Evolutionary conservation across 2,329 filamentous ascomycete species (phyloP).

Genomic region (Cryoendolithus antarcticus): DNA sequence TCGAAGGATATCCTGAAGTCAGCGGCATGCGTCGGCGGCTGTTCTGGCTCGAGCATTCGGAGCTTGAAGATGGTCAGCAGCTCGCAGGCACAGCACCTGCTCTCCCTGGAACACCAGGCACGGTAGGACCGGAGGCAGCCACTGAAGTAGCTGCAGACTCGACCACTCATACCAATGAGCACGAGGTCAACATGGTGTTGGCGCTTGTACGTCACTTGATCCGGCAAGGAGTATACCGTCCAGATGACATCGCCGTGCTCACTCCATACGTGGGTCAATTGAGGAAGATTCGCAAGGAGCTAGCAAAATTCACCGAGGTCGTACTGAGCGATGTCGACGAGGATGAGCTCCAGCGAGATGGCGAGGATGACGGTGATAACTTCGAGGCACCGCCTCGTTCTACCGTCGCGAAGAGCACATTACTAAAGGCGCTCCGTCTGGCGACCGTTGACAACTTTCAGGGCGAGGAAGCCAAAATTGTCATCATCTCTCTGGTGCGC

Average conservation of each 20-base stretch:
- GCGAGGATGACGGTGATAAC: slow-evolving; percentile 8
- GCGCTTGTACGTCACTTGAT: slow-evolving; percentile 54
- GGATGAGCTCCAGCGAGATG: slow-evolving; percentile 33
- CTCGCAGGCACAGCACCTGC: slow-evolving; percentile 5
- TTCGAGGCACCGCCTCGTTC: slow-evolving; percentile 3
- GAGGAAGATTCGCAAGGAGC: slow-evolving; percentile 16
- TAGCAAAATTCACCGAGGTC: slow-evolving; percentile 41
- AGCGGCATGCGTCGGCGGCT: slow-evolving; percentile 38
- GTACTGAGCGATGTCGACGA: slow-evolving; percentile 50
- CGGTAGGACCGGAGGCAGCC: too few species aligned
- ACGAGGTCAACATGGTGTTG: slow-evolving; percentile 51
- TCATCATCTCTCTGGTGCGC: slow-evolving; percentile 59
- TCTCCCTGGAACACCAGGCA: too few species aligned
- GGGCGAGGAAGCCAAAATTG: slow-evolving; percentile 61
- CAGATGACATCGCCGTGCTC: slow-evolving; percentile 55
- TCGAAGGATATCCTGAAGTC: slow-evolving; percentile 34
- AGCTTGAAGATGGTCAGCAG: slow-evolving; percentile 30
- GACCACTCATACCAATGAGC: slow-evolving; percentile 41
- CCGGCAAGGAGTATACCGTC: slow-evolving; percentile 48
- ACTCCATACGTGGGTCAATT: slow-evolving; percentile 54
- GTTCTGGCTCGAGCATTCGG: slow-evolving; percentile 51
- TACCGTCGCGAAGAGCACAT: slow-evolving; percentile 14
- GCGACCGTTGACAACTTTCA: slow-evolving; percentile 62
- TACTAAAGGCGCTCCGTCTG: slow-evolving; percentile 40
- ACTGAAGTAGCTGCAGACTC: slow-evolving; percentile 8